Conservation (phyloP, 169 alveolate genomes). For the Plasmodium sp. region DNA sequence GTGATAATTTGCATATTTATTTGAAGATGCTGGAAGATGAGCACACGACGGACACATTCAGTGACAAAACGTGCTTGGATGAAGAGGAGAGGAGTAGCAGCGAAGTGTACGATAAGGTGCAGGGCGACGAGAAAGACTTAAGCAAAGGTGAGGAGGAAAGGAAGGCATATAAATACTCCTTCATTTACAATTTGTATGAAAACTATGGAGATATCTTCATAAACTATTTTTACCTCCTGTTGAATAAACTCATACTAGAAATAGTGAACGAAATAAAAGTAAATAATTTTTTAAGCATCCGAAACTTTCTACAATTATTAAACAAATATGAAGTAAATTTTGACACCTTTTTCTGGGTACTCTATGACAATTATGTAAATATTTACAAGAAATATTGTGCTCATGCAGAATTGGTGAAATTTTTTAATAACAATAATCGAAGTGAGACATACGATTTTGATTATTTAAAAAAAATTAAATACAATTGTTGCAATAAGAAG, state of each 20-base stretch:
- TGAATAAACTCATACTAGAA: constrained; percentile 52
- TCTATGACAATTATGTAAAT: constrained; percentile 63
- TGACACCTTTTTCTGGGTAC: constrained; percentile 50
- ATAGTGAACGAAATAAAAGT: constrained; percentile 37
- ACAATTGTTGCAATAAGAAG: constrained; percentile 51
- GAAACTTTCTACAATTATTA: constrained; percentile 50
- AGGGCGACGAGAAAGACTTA: background rate
- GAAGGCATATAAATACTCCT: constrained; percentile 1
- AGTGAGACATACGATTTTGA: constrained; percentile 33
- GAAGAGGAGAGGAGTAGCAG: background rate
- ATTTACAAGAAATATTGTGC: constrained; percentile 59
- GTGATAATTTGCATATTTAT: constrained; percentile 33
- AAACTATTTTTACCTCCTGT: constrained; percentile 39
- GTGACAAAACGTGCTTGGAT: background rate
- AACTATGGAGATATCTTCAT: constrained; percentile 31
- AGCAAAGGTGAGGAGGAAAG: constrained; percentile 13
- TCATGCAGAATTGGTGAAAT: constrained; percentile 60
- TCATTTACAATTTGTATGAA: constrained; percentile 47
- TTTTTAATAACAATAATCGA: constrained; percentile 60
- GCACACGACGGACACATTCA: background rate
- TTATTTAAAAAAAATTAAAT: constrained; percentile 46
- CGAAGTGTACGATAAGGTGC: constrained; percentile 7
- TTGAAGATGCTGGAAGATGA: constrained; percentile 35
- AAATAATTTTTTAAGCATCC: constrained; percentile 55
- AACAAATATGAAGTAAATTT: constrained; percentile 42